These are phyloP conservation scores for Iris macrosiphon DNA, from an alignment of 106 monocot species.

Conservation along the genomic window DNA sequence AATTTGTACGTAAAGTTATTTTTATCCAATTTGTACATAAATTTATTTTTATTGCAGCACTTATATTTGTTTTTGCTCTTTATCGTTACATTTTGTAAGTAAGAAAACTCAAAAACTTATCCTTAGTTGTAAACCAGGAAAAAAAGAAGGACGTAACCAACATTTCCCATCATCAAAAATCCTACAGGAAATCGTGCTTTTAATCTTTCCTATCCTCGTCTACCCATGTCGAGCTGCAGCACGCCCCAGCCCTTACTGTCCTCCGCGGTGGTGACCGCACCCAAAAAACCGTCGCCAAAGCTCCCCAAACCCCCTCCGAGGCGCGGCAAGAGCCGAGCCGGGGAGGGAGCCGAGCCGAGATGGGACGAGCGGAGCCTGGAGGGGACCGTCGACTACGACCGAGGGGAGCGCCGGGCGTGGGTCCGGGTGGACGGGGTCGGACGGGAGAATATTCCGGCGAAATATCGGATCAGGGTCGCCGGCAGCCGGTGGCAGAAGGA, in stretches of 20 bases:
- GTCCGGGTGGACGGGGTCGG: conserved; percentile 58
- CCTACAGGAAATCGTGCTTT: too few species aligned
- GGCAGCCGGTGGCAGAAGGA: conserved; percentile 60
- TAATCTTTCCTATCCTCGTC: too few species aligned
- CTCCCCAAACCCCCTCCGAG: background rate
- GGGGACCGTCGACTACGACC: conserved; percentile 73
- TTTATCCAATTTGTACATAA: too few species aligned
- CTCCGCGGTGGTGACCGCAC: background rate
- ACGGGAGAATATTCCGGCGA: conserved; percentile 57
- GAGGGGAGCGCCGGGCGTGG: conserved; percentile 34
- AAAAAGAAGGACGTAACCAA: too few species aligned
- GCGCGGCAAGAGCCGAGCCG: background rate
- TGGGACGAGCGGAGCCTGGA: conserved; percentile 49
- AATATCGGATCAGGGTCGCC: conserved; percentile 57
- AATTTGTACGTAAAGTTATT: too few species aligned
- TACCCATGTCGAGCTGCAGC: too few species aligned
- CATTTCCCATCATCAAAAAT: too few species aligned
- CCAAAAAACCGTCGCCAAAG: background rate
- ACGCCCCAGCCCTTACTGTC: background rate
- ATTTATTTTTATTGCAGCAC: too few species aligned
- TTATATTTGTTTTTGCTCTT: too few species aligned
- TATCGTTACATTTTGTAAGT: too few species aligned
- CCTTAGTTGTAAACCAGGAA: too few species aligned
- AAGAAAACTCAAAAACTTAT: too few species aligned
- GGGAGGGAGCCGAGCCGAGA: background rate